Evolutionary conservation across 805 yeast genomes (phyloP), one percentile per base, ranked within the genome.

Genomic region (Candida xyloterini): DNA sequence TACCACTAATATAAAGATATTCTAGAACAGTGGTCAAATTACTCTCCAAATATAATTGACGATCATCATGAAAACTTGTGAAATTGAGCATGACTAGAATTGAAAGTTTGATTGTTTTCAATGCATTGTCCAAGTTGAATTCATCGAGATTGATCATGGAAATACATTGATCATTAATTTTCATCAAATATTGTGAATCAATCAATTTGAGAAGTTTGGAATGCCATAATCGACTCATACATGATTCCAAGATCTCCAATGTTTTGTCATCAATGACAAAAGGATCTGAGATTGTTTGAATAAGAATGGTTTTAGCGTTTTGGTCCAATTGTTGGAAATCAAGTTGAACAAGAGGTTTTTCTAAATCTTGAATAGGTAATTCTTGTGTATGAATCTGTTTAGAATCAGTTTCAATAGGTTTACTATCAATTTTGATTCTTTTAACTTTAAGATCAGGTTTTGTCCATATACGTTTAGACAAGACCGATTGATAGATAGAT

Each of bases 1-100:
- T 1, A 40, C 50, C 50, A 10, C 49, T 13, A 1, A 53, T 55
- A 31, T 65, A 57, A 5, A 76, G 41, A 37, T 72, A 69, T 0
- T 66, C 62, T 1, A 77, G 49, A 0, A 73, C 66, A 2, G 67
- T 60, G 3, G 52, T 48, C 11, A 78, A 46, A 47, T 68, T 70
- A 5, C 63, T 65, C 27, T 77, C 81, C 18, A 73, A 46, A 39
- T 70, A 68, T 3, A 81, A 50, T 27, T 57, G 60, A 42, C 70
- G 71, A 36, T 76, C 78, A 2, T 53, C 43, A 29, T 67, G 51
- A 25, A 63, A 60, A 11, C 73, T 51, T 21, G 67, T 65, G 38
- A 78, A 63, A 1, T 74, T 59, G 3, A 57, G 47, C 32, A 78
- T 55, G 4, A 75, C 55, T 4, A 70, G 44, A 3, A 62, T 55